These are phyloP conservation scores for Dichomitus squalens DNA, from an alignment of 1,284 basidiomycete species.

Conservation along the genomic window DNA sequence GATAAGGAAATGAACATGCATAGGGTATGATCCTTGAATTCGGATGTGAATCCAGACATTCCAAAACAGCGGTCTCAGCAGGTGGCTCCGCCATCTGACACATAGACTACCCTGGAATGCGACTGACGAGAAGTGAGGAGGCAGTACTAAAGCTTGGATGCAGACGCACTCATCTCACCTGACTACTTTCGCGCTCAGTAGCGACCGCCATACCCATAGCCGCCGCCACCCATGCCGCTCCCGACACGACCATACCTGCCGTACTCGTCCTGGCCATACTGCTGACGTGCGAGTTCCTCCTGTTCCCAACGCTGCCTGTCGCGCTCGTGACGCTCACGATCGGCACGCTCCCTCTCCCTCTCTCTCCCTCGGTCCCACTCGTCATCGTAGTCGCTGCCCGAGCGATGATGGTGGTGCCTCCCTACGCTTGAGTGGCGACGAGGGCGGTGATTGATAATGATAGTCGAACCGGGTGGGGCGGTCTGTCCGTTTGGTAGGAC, in stretches of 20 bases:
- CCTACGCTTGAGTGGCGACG: slow-evolving; percentile 20
- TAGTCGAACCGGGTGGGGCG: slow-evolving; percentile 22
- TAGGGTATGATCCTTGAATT: no score
- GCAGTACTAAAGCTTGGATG: background rate
- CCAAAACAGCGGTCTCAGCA: no score
- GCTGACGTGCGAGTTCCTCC: slow-evolving; percentile 5
- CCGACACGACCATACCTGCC: slow-evolving; percentile 6
- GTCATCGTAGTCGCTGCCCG: slow-evolving; percentile 15
- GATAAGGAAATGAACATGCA: no score
- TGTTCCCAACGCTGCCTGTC: slow-evolving; percentile 9
- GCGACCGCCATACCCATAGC: slow-evolving; percentile 5
- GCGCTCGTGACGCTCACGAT: slow-evolving; percentile 15
- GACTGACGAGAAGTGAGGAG: no score
- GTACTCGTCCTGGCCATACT: slow-evolving; percentile 8
- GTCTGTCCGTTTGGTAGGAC: slow-evolving; percentile 14
- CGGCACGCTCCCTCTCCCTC: slow-evolving; percentile 12
- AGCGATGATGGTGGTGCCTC: slow-evolving; percentile 26
- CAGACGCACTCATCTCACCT: background rate
- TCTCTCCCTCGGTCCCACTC: slow-evolving; percentile 8
- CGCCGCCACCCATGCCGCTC: background rate
- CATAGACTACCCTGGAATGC: no score
- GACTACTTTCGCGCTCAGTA: background rate
- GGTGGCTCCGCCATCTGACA: no score
- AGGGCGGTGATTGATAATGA: slow-evolving; percentile 22
- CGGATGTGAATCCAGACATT: no score